Percentiles rank a stretch among this genome's conserved stretches.
These are phyloP conservation scores for Xylariaceae sp. DNA, from an alignment of 2,329 filamentous ascomycete genomes.

Conservation along the genomic window DNA sequence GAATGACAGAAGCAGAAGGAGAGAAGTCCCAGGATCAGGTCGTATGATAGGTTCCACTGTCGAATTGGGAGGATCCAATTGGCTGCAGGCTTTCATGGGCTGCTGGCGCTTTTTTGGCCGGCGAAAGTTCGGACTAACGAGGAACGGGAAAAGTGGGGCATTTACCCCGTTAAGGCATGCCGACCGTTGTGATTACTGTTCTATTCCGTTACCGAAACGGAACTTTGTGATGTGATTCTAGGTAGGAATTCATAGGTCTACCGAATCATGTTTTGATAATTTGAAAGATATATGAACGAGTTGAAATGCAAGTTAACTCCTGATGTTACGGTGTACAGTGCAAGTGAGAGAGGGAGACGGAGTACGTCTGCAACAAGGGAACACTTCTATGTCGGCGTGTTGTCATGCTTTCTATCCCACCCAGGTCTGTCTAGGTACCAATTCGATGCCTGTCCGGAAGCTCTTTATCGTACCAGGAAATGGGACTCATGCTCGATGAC, in stretches of 20 bases:
- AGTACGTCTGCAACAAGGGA: background rate
- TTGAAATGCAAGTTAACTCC: background rate
- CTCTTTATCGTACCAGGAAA: background rate
- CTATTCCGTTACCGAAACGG: too few relatives aligned
- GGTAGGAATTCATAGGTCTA: too few relatives aligned
- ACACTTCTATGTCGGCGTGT: background rate
- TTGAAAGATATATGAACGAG: too few relatives aligned
- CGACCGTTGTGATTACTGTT: too few relatives aligned
- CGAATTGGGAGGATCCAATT: slow-evolving; percentile 16
- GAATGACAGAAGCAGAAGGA: slow-evolving; percentile 9
- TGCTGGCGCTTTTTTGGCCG: slow-evolving; percentile 20
- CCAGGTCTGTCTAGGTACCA: background rate
- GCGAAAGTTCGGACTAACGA: slow-evolving; percentile 23
- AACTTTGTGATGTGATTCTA: too few relatives aligned
- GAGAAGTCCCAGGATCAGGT: slow-evolving; percentile 17
- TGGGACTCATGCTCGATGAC: background rate
- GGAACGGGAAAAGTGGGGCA: slow-evolving; percentile 1
- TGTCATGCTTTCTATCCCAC: background rate
- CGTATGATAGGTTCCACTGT: slow-evolving; percentile 28
- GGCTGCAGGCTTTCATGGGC: slow-evolving; percentile 10
- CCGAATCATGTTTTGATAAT: too few relatives aligned
- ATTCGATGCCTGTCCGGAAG: background rate
- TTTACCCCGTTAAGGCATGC: background rate
- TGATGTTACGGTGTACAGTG: background rate
- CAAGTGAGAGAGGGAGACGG: background rate